Conservation (phyloP, 2,329 filamentous ascomycete species). For the Fusarium sp. region DNA sequence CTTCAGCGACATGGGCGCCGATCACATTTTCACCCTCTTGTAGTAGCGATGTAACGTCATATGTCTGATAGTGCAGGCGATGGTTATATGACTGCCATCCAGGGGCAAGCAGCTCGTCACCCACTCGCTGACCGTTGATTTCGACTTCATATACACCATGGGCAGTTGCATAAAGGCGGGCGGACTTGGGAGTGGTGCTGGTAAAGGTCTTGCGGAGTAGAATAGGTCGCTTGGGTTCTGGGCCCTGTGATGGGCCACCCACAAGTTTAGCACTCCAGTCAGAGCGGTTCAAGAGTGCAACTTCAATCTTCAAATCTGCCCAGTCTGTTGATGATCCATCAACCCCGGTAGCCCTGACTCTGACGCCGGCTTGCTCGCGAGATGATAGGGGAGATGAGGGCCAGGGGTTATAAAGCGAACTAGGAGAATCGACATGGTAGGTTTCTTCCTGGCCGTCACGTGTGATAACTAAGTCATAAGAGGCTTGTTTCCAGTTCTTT, state of each 20-base stretch:
- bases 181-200: constrained; percentile 24
- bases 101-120: constrained; percentile 59
- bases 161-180: constrained; percentile 61
- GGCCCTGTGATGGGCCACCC: constrained; percentile 32
- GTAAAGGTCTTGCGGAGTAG: constrained; percentile 7
- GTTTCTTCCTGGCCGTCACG: constrained; percentile 30
- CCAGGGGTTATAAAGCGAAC: constrained; percentile 61
- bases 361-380: constrained; percentile 48
- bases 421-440: constrained; percentile 46
- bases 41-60: constrained; percentile 62
- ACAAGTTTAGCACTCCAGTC: constrained; percentile 51
- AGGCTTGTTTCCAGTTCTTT: background rate
- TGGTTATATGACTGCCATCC: constrained; percentile 66
- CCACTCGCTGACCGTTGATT: constrained; percentile 61
- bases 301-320: background rate
- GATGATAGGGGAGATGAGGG: constrained; percentile 52
- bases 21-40: constrained; percentile 50
- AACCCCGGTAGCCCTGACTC: constrained; percentile 51
- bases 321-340: constrained; percentile 10
- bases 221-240: constrained; percentile 16
- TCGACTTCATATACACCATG: constrained; percentile 60
- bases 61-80: constrained; percentile 64
- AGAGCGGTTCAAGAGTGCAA: constrained; percentile 41
- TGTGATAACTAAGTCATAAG: background rate
- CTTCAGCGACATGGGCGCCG: constrained; percentile 60